Percentiles rank a stretch among this genome's conserved stretches.
Evolutionary conservation across 768 basidiomycete genomes (phyloP).

Genomic region (Calocera cornea): DNA sequence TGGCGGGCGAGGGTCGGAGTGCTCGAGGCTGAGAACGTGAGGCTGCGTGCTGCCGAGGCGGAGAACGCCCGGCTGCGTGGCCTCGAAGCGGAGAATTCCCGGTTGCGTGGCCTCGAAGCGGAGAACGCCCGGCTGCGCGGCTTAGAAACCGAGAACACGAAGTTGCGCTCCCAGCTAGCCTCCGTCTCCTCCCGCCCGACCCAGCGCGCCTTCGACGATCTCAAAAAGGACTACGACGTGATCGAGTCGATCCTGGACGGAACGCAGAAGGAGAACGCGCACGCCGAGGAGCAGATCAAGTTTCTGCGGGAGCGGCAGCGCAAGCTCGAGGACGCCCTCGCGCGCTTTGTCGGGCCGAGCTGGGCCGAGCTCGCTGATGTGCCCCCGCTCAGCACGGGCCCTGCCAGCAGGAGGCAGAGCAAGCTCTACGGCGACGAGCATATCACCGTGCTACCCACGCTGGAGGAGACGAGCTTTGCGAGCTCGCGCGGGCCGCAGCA

Average conservation of each 20-base stretch:
- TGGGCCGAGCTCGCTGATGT: background rate
- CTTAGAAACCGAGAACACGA: background rate
- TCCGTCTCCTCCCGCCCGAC: background rate
- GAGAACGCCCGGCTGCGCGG: background rate
- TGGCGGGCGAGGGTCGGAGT: background rate
- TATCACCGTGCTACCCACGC: background rate
- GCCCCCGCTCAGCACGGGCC: background rate
- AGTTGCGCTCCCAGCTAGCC: background rate
- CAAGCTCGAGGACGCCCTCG: background rate
- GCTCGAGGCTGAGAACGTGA: background rate
- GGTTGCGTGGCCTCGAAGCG: background rate
- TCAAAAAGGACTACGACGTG: background rate
- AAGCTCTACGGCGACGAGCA: background rate
- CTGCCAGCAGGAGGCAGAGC: conserved; percentile 1
- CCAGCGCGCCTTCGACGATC: background rate
- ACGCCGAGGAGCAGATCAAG: background rate
- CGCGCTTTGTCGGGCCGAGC: background rate
- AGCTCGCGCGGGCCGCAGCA: background rate
- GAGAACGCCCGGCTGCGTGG: background rate
- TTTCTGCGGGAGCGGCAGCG: background rate
- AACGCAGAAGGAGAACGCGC: background rate
- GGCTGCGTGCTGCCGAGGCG: background rate
- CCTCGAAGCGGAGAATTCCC: background rate
- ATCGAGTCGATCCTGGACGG: background rate
- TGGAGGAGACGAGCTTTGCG: background rate